phyloP scores from a whole-genome alignment of 2,329 filamentous ascomycete species.

The Aureobasidium vineae region DNA sequence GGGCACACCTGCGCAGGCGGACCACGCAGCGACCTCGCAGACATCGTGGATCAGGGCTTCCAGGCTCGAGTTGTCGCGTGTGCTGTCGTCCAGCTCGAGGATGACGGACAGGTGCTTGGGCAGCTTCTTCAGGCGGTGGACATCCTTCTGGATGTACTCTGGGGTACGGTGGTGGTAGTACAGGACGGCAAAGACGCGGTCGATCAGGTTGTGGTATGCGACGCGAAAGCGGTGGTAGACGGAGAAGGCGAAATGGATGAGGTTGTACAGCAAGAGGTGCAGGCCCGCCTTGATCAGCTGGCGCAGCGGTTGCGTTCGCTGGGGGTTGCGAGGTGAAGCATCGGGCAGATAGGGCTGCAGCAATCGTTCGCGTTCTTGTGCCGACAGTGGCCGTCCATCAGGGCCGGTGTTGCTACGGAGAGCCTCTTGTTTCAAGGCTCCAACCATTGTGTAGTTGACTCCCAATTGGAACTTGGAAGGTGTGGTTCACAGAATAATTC shows the following conservation, averaged over 20 bases:
- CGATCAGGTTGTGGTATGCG: constrained; percentile 72
- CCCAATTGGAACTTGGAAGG: neutral
- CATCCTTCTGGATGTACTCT: constrained; percentile 85
- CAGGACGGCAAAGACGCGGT: constrained; percentile 75
- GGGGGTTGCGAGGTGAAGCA: neutral
- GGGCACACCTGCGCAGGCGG: constrained; percentile 81
- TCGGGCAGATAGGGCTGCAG: constrained; percentile 39
- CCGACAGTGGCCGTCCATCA: constrained; percentile 33
- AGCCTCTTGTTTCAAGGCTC: constrained; percentile 33
- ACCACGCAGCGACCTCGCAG: constrained; percentile 91
- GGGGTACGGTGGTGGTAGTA: constrained; percentile 97
- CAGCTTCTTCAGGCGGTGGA: constrained; percentile 68
- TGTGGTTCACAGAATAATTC: neutral
- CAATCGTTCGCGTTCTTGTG: constrained; percentile 36
- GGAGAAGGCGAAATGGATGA: constrained; percentile 80
- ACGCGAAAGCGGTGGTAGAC: constrained; percentile 81
- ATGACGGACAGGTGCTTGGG: constrained; percentile 88
- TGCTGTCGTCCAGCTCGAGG: constrained; percentile 68
- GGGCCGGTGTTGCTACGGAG: constrained; percentile 35
- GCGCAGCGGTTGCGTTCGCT: constrained; percentile 26
- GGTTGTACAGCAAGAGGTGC: constrained; percentile 64
- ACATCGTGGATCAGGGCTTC: constrained; percentile 86
- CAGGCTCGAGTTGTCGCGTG: constrained; percentile 68
- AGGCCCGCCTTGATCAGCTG: constrained; percentile 56
- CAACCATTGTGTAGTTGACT: constrained; percentile 32